Base-by-base conservation (phyloP, 163 green algal species). In the Scenedesmus sp. region DNA sequence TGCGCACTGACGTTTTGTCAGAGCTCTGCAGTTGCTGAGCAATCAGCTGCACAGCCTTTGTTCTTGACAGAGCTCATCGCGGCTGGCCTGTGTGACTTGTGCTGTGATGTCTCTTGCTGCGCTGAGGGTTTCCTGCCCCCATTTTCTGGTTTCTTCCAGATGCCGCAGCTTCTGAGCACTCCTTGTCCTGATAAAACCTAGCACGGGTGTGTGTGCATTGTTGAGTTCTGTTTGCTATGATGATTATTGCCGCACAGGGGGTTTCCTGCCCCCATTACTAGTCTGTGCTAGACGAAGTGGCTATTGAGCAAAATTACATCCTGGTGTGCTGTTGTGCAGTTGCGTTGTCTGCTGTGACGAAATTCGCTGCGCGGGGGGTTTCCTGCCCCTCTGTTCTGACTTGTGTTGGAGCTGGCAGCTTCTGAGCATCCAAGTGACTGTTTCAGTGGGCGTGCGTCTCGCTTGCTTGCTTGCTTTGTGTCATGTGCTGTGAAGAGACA, bases 91-190 rank as follows among this genome's bases (percentile, higher is more conserved):
- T 13, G 10, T 26, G 10, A 22, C 33, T 24, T 51, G 20, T 90
- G 70, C 70, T 46, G n/a, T 73, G 68, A 90, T 90, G 81, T 78
- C n/a, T n/a, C 40, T 61, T 86, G 87, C 87, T 81, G 53, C 76
- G 43, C 56, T 22, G 33, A 59, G 87, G 87, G 79, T 87, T 81
- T 91, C 80, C 87, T 91, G 86, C 86, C 87, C 87, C 87, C 40
- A 72, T 0, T 46, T 49, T 61, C 79, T 51, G 46, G 42, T 43
- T 78, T 18, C 49, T 81, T 53, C 42, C n/a, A 68, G 73, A 91
- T 13, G 37, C 24, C 44, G 53, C 49, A 83, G 87, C 76, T 86
- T 76, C 86, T 85, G 86, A 90, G 86, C 72, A 82, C 37, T 79
- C 13, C 5, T 30, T 7, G 35, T 79, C 3, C 0, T 26, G 30